Evolutionary conservation across 1,284 basidiomycete species (phyloP), one percentile per base, ranked within the genome.

Genomic region (Peniophora sp.): DNA sequence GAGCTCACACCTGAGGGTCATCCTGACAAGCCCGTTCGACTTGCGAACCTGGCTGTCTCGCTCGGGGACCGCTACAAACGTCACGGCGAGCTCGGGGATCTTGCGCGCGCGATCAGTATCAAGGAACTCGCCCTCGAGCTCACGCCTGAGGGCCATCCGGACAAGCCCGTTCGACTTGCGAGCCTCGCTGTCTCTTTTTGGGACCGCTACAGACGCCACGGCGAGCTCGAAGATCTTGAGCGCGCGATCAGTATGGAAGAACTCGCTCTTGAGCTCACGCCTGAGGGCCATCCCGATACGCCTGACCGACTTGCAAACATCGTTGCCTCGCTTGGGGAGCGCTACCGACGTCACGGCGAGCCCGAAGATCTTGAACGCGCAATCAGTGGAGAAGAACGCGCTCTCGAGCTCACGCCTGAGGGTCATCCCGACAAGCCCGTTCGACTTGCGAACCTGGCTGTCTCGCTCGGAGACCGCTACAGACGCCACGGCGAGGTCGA

Each of bases 391-490:
- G 5, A 41, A 5, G 8, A 41, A 41, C 17, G 14, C 1, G 32
- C 22, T 16, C 25, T 41, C n/a, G 27, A 38, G 3, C 14, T 52
- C 12, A 46, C 45, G 19, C 24, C 46, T 8, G 23, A 48, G 2
- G 53, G 49, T 3, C 45, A 52, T 36, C 46, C 51, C 16, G 24
- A 50, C 34, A 36, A 47, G 36, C 36, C 47, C 12, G 27, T 25
- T 47, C 50, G 55, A 10, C 51, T 65, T 23, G 54, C 56, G 48
- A 58, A 58, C 41, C 52, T 68, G 27, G 66, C 64, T 14, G 56
- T 50, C 32, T 59, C 64, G 3, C 49, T 66, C 44, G 57, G 58
- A 45, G 54, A 59, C 36, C 62, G 62, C 36, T 63, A 59, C 47
- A 54, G 58, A 12, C 55, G 48, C 39, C 22, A 53, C 10, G 44